Evolutionary conservation across 106 monocot genomes (phyloP).

Genomic region (Vanilla planifolia): DNA sequence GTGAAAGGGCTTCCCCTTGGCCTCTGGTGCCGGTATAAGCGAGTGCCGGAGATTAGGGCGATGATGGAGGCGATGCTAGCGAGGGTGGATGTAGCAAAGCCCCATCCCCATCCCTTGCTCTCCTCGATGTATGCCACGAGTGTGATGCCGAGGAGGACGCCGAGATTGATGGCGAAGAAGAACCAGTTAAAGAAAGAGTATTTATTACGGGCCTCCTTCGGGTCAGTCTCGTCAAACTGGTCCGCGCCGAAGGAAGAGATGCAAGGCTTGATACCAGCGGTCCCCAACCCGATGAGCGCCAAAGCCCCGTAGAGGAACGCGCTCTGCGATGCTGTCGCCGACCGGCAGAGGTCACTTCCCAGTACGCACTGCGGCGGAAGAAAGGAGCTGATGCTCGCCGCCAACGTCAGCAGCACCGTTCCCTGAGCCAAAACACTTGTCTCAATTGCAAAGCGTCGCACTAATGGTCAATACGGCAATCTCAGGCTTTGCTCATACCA

Average conservation of each 20-base stretch:
- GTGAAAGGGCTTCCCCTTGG: constrained; percentile 26
- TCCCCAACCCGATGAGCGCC: constrained; percentile 36
- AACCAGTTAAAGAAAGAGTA: constrained; percentile 70
- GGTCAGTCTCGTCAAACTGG: constrained; percentile 45
- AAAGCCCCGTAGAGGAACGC: constrained; percentile 24
- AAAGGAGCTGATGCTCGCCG: constrained; percentile 17
- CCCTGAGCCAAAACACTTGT: constrained; percentile 41
- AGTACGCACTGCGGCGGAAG: constrained; percentile 17
- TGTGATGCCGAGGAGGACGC: constrained; percentile 26
- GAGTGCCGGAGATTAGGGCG: constrained; percentile 13
- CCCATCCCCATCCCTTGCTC: constrained; percentile 24
- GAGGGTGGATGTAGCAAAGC: constrained; percentile 25
- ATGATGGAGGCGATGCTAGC: constrained; percentile 10
- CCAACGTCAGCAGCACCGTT: constrained; percentile 32
- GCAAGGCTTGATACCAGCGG: constrained; percentile 52
- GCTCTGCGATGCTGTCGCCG: constrained; percentile 13
- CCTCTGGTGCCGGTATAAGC: constrained; percentile 14
- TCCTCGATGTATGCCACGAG: constrained; percentile 28
- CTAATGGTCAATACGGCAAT: too few species aligned
- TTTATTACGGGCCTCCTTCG: constrained; percentile 24
- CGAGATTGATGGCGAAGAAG: constrained; percentile 44
- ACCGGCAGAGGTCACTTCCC: constrained; percentile 11
- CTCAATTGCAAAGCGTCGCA: too few species aligned
- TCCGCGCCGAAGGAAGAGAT: constrained; percentile 60
- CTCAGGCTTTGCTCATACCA: constrained; percentile 17